phyloP scores from a whole-genome alignment of 805 yeast genomes.

The Hanseniaspora meyeri region DNA sequence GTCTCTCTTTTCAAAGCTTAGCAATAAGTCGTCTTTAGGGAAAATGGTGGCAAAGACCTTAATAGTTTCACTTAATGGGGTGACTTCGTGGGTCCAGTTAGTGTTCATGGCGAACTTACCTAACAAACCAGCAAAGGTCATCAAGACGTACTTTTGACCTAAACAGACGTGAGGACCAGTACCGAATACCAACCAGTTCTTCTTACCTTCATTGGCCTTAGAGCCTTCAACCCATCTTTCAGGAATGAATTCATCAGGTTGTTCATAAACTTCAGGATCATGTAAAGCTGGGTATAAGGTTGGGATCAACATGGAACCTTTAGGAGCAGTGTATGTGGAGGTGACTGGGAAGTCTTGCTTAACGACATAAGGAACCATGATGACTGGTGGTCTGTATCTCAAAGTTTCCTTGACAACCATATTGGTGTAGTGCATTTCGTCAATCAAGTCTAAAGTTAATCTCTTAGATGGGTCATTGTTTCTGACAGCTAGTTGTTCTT shows the following conservation, averaged over 20 bases:
- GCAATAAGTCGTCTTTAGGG: conserved; percentile 87
- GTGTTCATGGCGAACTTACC: conserved; percentile 80
- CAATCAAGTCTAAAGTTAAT: conserved; percentile 61
- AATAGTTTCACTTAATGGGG: conserved; percentile 78
- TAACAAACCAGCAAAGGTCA: conserved; percentile 75
- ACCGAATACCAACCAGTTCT: conserved; percentile 94
- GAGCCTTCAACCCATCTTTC: conserved; percentile 88
- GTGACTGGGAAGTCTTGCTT: conserved; percentile 78
- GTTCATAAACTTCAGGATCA: conserved; percentile 90
- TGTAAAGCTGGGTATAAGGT: conserved; percentile 91
- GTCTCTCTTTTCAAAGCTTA: conserved; percentile 61
- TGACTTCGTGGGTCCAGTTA: conserved; percentile 71
- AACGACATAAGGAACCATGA: conserved; percentile 94
- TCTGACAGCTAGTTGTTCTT: conserved; percentile 80
- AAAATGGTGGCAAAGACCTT: conserved; percentile 96
- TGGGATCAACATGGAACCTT: conserved; percentile 94
- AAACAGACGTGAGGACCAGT: conserved; percentile 94
- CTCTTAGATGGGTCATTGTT: conserved; percentile 54
- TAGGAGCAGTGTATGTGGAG: conserved; percentile 79
- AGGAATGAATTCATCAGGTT: conserved; percentile 89
- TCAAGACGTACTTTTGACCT: conserved; percentile 87
- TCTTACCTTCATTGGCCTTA: conserved; percentile 59
- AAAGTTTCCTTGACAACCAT: conserved; percentile 86
- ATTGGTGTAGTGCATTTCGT: conserved; percentile 74
- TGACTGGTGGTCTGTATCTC: conserved; percentile 92